Conservation (phyloP, 2,329 filamentous ascomycete species). For the Ascosphaera pollenicola region DNA sequence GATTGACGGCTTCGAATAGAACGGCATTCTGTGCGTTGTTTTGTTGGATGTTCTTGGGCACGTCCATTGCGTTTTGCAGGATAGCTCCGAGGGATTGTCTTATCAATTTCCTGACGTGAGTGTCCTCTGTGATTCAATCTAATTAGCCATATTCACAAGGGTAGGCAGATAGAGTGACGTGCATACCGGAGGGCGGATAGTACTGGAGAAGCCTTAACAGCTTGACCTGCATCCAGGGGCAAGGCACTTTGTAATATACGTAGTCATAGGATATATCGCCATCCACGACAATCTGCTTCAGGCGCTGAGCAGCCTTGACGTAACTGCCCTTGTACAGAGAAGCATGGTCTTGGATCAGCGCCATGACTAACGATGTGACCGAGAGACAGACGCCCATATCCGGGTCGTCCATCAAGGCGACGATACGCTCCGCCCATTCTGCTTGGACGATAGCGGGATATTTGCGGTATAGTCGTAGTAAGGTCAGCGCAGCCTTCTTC, state of each 20-base stretch:
- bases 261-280: constrained; percentile 80
- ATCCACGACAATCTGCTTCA: constrained; percentile 81
- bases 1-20: constrained; percentile 92
- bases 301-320: constrained; percentile 68
- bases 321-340: constrained; percentile 90
- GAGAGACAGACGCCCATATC: constrained; percentile 90
- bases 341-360: constrained; percentile 78
- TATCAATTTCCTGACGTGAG: constrained; percentile 75
- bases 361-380: constrained; percentile 87
- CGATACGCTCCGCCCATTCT: constrained; percentile 94
- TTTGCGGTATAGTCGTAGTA: constrained; percentile 86
- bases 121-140: constrained; percentile 43
- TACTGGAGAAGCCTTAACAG: constrained; percentile 81
- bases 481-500: constrained; percentile 90
- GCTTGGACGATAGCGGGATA: constrained; percentile 81
- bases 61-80: constrained; percentile 73
- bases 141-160: neutral
- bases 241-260: constrained; percentile 98
- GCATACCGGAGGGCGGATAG: constrained; percentile 71
- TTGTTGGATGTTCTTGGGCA: constrained; percentile 95
- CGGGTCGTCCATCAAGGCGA: constrained; percentile 93
- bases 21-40: constrained; percentile 98
- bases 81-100: constrained; percentile 81
- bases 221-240: constrained; percentile 96
- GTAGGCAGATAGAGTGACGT: constrained; percentile 2